Base-by-base conservation (phyloP, 805 yeast species). In the Grigorovia humatica region DNA sequence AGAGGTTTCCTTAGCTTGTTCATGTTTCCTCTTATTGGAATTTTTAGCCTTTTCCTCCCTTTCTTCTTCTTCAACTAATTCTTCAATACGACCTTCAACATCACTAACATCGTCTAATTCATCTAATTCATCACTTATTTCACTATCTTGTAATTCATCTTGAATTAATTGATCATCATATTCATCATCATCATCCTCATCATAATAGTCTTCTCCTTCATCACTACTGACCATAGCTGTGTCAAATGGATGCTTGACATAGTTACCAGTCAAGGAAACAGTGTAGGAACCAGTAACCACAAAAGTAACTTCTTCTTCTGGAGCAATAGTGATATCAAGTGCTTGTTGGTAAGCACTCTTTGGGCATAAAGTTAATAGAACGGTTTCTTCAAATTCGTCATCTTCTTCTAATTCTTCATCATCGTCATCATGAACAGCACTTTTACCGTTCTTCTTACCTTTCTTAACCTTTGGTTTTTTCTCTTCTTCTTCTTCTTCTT, bases 251-350 rank as follows among this genome's bases (percentile, higher is more conserved):
- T 90, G 96, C 71, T 87, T 95, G 66, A 93, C 84, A 73, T 84
- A 89, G 83, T 93, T 91, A 76, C 99, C 99, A 60, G 87, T 77
- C 62, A 93, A 75, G 70, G 91, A 95, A 59, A 93, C 77, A 59
- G 95, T 85, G 76, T 89, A 91, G 29, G 97, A 88, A 66, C 99
- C 99, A 55, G 96, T 85, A 52, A 87, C 97, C 65, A 88, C 95
- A 66, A 93, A 93, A 75, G 77, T 82, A 55, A 93, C 88, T 66
- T 90, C 96, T 74, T 93, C 99, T 64, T 83, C 91, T 64, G 98
- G 96, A 51, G 84, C 79, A 65, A 93, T 85, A 64, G 95, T 87
- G 58, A 93, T 73, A 66, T 93, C 97, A 52, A 93, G 69, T 52
- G 95, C 75, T 77, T 91, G 98, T 77, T 93, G 99, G 71, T 69